Percentiles rank a stretch among this genome's conserved stretches.
phyloP scores from a whole-genome alignment of 2,329 filamentous ascomycete species.

The Sporothrix variecibatus region DNA sequence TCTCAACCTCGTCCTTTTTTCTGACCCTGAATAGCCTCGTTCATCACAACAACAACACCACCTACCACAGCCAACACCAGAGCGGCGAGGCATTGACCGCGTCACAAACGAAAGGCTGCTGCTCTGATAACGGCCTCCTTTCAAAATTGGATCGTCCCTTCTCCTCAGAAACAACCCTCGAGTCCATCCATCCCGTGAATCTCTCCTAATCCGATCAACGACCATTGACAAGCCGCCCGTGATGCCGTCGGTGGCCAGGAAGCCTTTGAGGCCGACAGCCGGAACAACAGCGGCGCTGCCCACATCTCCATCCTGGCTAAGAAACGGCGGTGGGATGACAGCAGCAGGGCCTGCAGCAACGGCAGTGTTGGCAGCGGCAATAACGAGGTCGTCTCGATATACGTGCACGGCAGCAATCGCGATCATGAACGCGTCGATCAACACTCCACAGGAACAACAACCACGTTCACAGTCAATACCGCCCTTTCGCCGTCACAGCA shows the following conservation, averaged over 20 bases:
- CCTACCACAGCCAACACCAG: not conserved
- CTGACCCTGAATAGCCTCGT: not conserved
- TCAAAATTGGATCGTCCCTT: not conserved
- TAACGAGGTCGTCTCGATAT: constrained; percentile 15
- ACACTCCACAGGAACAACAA: not conserved
- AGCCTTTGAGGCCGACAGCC: not conserved
- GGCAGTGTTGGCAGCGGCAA: not conserved
- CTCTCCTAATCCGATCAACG: not conserved
- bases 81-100: not conserved
- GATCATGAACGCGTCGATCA: constrained; percentile 26
- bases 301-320: constrained; percentile 35
- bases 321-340: constrained; percentile 44
- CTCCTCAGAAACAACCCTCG: not conserved
- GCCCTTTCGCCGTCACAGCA: not conserved
- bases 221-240: not conserved
- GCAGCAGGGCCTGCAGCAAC: constrained; percentile 5
- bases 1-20: not conserved
- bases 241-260: constrained; percentile 28
- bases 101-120: not conserved
- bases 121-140: not conserved
- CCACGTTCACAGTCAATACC: not conserved
- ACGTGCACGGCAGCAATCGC: constrained; percentile 13
- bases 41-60: not conserved
- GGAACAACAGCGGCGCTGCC: not conserved
- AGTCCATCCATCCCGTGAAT: not conserved